These are phyloP conservation scores for Chrysanthemum lavandulifolium DNA, from an alignment of 129 eudicot species.

Conservation along the genomic window DNA sequence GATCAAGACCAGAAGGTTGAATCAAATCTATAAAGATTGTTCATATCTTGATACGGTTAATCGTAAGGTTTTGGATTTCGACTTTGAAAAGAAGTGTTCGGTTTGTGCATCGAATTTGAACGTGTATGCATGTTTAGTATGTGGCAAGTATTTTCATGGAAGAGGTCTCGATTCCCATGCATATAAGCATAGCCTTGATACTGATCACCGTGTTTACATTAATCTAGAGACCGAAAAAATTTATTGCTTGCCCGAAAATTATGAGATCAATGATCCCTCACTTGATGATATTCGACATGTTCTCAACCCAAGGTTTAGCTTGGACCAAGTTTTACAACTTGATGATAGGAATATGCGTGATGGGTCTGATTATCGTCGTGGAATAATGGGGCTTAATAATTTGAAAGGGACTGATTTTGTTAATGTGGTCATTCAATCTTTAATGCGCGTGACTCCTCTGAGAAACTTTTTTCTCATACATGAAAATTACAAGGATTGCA, in stretches of 20 bases:
- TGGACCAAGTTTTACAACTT: constrained; percentile 73
- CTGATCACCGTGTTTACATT: constrained; percentile 94
- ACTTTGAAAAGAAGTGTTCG: constrained; percentile 88
- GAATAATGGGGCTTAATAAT: constrained; percentile 95
- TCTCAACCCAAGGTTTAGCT: constrained; percentile 81
- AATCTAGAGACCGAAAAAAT: constrained; percentile 87
- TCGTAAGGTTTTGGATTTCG: constrained; percentile 99
- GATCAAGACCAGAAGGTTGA: constrained; percentile 33
- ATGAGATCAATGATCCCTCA: constrained; percentile 90
- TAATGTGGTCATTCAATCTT: constrained; percentile 87
- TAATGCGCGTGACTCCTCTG: constrained; percentile 95
- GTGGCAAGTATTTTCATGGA: constrained; percentile 97
- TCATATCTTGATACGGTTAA: constrained; percentile 96
- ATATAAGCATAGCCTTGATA: constrained; percentile 95
- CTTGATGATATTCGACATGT: constrained; percentile 92
- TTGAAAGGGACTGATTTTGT: constrained; percentile 90
- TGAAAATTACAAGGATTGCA: constrained; percentile 73
- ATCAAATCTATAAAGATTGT: constrained; percentile 82
- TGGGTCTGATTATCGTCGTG: constrained; percentile 98
- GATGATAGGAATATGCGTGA: constrained; percentile 78
- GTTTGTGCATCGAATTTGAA: constrained; percentile 87
- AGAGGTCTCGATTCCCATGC: constrained; percentile 97
- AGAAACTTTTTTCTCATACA: constrained; percentile 95
- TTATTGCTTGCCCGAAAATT: constrained; percentile 96
- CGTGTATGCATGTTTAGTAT: constrained; percentile 94